Evolutionary conservation across 1,284 basidiomycete genomes (phyloP).

Genomic region (Leucoagaricus sp.): DNA sequence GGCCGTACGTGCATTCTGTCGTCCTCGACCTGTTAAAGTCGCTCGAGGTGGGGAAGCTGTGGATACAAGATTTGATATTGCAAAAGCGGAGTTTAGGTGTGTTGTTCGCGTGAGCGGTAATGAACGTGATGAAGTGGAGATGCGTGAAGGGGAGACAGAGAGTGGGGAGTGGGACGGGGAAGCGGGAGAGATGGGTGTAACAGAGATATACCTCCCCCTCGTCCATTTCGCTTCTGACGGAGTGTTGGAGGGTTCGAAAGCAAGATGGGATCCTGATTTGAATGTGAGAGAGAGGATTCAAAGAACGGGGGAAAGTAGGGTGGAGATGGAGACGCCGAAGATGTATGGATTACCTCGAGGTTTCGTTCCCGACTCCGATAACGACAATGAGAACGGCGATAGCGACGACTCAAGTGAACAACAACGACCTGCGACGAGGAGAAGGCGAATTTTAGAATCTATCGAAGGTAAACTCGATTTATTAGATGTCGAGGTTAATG

Average conservation of each 20-base stretch:
- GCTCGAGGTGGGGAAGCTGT: constrained; percentile 68
- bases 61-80: constrained; percentile 78
- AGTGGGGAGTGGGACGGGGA: constrained; percentile 29
- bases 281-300: too few species aligned
- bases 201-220: constrained; percentile 87
- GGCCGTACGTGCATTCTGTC: constrained; percentile 78
- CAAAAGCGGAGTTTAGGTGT: constrained; percentile 42
- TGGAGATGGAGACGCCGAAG: constrained; percentile 1
- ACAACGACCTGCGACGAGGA: too few species aligned
- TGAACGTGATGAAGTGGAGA: too few species aligned
- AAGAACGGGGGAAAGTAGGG: background rate
- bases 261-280: constrained; percentile 9
- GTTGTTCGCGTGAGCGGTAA: constrained; percentile 24
- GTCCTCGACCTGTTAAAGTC: constrained; percentile 80
- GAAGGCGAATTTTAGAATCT: constrained; percentile 13
- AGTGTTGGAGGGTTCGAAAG: constrained; percentile 23
- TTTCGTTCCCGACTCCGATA: too few species aligned
- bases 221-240: constrained; percentile 77
- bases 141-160: background rate
- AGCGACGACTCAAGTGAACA: too few species aligned
- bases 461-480: constrained; percentile 24
- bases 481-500: constrained; percentile 45
- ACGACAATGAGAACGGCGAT: background rate
- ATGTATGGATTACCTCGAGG: constrained; percentile 2
- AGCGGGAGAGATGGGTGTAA: too few species aligned